Conservation (phyloP, 1,284 basidiomycete genomes). For the Ceratobasidium papillatum region DNA sequence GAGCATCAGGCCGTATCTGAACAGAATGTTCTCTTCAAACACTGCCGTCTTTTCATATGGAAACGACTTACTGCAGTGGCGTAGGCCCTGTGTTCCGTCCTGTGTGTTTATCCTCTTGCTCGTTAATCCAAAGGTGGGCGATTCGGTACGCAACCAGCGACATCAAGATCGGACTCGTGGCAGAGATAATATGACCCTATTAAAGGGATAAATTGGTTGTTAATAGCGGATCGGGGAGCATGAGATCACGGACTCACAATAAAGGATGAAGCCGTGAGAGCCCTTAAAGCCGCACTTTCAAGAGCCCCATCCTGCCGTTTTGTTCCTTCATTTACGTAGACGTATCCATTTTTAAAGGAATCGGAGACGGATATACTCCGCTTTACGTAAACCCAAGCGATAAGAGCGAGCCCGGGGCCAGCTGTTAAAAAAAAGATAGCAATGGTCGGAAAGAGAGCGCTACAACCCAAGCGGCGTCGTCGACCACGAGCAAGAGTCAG, state of each 20-base stretch:
- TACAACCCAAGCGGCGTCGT: background rate
- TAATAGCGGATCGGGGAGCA: background rate
- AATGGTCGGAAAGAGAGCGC: background rate
- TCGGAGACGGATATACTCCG: background rate
- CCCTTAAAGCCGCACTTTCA: constrained; percentile 3
- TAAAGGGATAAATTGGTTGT: background rate
- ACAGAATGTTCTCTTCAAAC: background rate
- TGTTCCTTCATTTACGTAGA: background rate
- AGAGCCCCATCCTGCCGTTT: background rate
- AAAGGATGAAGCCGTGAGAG: background rate
- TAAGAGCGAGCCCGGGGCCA: background rate
- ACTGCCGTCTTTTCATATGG: background rate
- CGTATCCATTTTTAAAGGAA: background rate
- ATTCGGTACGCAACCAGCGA: background rate
- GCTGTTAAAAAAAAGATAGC: background rate
- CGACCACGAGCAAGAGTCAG: background rate
- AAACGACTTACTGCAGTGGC: constrained; percentile 11
- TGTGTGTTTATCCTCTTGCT: background rate
- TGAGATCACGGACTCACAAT: background rate
- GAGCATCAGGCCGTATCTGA: background rate
- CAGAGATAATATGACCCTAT: background rate
- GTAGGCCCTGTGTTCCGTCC: background rate
- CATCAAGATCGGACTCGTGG: background rate
- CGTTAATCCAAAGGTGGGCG: background rate
- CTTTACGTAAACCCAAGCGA: background rate